A percentile compares a stretch with the other conserved stretches of the same genome.
phyloP scores from a whole-genome alignment of 805 yeast species.

The Teunomyces funiuensis region DNA sequence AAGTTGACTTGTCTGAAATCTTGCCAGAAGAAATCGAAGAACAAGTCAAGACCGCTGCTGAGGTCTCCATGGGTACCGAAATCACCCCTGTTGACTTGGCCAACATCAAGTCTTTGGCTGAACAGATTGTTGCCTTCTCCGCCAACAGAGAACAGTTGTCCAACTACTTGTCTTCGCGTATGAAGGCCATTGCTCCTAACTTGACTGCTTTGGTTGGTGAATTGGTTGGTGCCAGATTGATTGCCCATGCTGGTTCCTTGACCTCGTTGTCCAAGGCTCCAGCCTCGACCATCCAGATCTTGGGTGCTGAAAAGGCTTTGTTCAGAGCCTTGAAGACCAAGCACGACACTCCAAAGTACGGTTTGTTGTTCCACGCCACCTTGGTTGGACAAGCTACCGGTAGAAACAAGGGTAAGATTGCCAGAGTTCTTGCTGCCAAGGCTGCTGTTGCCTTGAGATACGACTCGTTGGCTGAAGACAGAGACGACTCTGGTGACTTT shows the following conservation, averaged over 20 bases:
- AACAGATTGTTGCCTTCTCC: slow-evolving; percentile 93
- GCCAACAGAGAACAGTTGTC: slow-evolving; percentile 95
- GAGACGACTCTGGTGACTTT: slow-evolving; percentile 92
- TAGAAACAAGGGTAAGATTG: slow-evolving; percentile 97
- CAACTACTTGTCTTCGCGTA: slow-evolving; percentile 86
- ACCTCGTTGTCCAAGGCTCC: slow-evolving; percentile 96
- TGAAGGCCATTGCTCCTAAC: slow-evolving; percentile 99
- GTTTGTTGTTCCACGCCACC: slow-evolving; percentile 94
- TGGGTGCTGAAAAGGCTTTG: slow-evolving; percentile 98
- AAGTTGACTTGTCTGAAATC: slow-evolving; percentile 68
- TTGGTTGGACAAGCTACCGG: slow-evolving; percentile 98
- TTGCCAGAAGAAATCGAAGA: slow-evolving; percentile 49
- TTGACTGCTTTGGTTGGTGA: slow-evolving; percentile 95
- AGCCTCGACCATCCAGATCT: slow-evolving; percentile 95
- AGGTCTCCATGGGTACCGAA: slow-evolving; percentile 99
- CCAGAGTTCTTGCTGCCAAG: slow-evolving; percentile 97
- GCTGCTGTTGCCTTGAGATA: slow-evolving; percentile 96
- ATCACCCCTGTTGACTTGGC: slow-evolving; percentile 87
- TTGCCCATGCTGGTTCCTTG: slow-evolving; percentile 95
- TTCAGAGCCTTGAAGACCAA: slow-evolving; percentile 98
- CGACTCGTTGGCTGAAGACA: slow-evolving; percentile 95
- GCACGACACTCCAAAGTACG: slow-evolving; percentile 98
- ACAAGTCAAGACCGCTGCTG: slow-evolving; percentile 90
- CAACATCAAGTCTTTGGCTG: slow-evolving; percentile 89
- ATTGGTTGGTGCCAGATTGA: slow-evolving; percentile 96